A percentile compares a stretch with the other conserved stretches of the same genome.
Conservation (phyloP, 345 rosid genomes). For the Anastatica hierochuntica region DNA sequence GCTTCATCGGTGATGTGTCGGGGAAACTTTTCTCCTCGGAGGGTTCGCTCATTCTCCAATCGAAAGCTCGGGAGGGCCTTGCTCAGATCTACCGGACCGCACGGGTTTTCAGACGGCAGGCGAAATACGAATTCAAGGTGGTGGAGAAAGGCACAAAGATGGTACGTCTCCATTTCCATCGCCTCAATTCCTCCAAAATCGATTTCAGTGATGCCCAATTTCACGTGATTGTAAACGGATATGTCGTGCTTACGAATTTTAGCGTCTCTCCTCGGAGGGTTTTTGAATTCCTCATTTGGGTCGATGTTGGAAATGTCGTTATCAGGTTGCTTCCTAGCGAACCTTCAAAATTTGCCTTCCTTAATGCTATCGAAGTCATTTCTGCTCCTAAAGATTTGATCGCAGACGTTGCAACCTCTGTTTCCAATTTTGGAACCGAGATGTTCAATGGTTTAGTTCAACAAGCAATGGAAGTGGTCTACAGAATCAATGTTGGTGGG, state of each 20-base stretch:
- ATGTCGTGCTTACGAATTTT: constrained; percentile 55
- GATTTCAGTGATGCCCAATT: constrained; percentile 35
- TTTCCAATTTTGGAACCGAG: constrained; percentile 31
- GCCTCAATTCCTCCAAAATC: constrained; percentile 31
- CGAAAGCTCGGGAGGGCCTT: constrained; percentile 16
- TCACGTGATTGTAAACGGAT: constrained; percentile 57
- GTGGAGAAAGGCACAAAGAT: constrained; percentile 48
- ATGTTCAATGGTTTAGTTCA: constrained; percentile 34
- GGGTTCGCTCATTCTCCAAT: constrained; percentile 23
- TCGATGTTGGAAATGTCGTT: constrained; percentile 36
- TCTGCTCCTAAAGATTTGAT: constrained; percentile 79
- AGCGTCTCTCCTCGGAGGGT: constrained; percentile 28
- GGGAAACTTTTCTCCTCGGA: constrained; percentile 26
- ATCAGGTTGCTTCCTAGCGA: constrained; percentile 42
- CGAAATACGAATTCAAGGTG: constrained; percentile 50
- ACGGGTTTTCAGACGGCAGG: constrained; percentile 48
- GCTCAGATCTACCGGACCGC: constrained; percentile 51
- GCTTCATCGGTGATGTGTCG: constrained; percentile 40
- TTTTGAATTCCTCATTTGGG: constrained; percentile 52
- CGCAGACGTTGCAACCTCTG: constrained; percentile 35
- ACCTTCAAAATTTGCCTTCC: constrained; percentile 44
- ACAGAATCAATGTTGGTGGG: constrained; percentile 70
- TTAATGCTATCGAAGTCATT: constrained; percentile 70
- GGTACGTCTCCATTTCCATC: constrained; percentile 62
- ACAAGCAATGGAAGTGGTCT: constrained; percentile 49